Base-by-base conservation (phyloP, 2,329 filamentous ascomycete species). In the Balansia obtecta region DNA sequence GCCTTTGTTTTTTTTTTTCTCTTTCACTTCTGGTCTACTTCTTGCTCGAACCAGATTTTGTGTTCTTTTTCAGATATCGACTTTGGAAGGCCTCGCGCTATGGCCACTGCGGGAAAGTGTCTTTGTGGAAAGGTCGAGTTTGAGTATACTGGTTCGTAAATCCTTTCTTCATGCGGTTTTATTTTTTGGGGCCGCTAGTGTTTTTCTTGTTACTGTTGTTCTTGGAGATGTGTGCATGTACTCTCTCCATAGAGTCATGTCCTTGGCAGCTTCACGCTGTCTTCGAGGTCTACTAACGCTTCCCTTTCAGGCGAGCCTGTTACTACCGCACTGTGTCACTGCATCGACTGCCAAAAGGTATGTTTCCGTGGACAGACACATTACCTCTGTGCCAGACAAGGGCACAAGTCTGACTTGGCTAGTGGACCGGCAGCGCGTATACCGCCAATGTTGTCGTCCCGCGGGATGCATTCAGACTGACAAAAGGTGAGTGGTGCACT, bases 341-440 rank as follows among this genome's bases (percentile, higher is more conserved):
- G 74, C 59, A 56, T 58, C 12, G 74, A 77, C 53, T 79, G 75
- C 58, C 74, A 78, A 54, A 79, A 79, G 69, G 73, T 71, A 57
- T 20, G 40, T 45, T 15, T 27, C 27, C 27, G 27, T 5, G 27
- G 7, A 27, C 27, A 27, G 27, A 27, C 27, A 5, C 27, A 27
- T 27, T 27, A 27, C 27, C 27, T 6, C 1, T 7, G 4, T 8
- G 27, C 27, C 7, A 27, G 27, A 27, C 27, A 5, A 27, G 8
- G 27, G 27, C 27, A 8, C 5, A 27, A 5, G 27, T 27, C 18
- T 20, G 42, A 46, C 7, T 10, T 16, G 11, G 2, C 7, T 34
- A 72, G 64, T 74, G 72, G 71, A 71, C 73, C 9, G 75, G 76
- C 39, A 66, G 71, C n/a, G 69, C 75, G 13, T 79, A 71, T 58